Evolutionary conservation across 306 rosid species (phyloP), one percentile per base, ranked within the genome.

Genomic region (Casuarina equisetifolia): DNA sequence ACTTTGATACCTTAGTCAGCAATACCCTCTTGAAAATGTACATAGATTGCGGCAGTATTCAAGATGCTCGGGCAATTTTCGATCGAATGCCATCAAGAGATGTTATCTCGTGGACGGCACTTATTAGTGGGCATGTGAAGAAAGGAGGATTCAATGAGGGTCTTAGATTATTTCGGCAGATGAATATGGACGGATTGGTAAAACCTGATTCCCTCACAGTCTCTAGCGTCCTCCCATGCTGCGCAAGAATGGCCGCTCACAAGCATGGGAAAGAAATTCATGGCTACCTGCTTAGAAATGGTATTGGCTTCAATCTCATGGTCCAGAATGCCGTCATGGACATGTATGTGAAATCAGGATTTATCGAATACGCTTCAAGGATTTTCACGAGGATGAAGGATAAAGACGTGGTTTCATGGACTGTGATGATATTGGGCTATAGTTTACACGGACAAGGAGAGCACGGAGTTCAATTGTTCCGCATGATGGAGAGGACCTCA

Each of bases 341-440:
- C 54, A 88, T 87, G 95, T 88, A 92, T 78, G 91, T 80, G 9
- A 90, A 90, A 78, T 87, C 95, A 7, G 97, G 95, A 73, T 86
- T 20, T 58, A 80, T 90, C 16, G 71, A 82, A 57, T 79, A 74
- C 50, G 90, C 97, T 61, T 79, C 68, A 39, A 85, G 81, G 80
- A 62, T 84, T n/a, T 92, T 92, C 67, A 53, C 68, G 3, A 78
- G 69, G 73, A 79, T 88, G 81, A 85, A 72, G 70, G n/a, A 72
- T 67, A 88, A 51, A 54, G 93, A 92, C 54, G 50, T 61, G 35
- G 70, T 92, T 78, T 88, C 97, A 35, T 92, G 87, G 90, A 90
- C 91, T 2, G 78, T 83, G 85, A 85, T 92, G 87, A 87, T 90
- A 69, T 10, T 83, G 73, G 95, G 95, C 70, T 84, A 73, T 66